phyloP scores from a whole-genome alignment of 108 stramenopile species.

The Aurantiochytrium sp. region DNA sequence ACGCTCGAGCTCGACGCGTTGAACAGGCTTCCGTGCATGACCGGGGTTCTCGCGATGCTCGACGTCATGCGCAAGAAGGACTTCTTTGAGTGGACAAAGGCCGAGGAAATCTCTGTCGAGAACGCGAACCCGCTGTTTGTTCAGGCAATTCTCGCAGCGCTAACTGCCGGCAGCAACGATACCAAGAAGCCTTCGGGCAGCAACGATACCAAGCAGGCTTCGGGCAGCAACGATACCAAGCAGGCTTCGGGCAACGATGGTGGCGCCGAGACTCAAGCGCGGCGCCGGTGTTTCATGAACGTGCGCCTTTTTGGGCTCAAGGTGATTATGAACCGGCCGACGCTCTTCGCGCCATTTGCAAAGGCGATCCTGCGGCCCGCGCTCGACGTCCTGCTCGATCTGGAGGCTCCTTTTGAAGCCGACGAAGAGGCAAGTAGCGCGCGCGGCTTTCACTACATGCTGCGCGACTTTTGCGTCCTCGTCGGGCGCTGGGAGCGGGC shows the following conservation, averaged over 20 bases:
- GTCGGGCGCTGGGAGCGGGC: constrained; percentile 5
- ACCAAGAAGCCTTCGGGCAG: too few species aligned
- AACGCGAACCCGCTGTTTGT: neutral
- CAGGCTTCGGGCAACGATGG: neutral
- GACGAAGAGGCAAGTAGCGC: neutral
- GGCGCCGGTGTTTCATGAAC: neutral
- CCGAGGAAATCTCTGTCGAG: neutral
- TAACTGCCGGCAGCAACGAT: too few species aligned
- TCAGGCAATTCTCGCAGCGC: neutral
- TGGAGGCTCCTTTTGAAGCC: neutral
- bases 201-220: too few species aligned
- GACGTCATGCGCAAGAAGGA: constrained; percentile 19
- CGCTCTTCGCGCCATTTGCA: constrained; percentile 18
- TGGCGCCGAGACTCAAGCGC: neutral
- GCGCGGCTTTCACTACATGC: neutral
- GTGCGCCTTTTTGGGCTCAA: neutral
- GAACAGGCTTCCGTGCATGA: constrained; percentile 5
- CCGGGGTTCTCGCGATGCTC: neutral
- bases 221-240: too few species aligned
- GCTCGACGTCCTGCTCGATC: neutral
- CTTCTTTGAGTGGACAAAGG: neutral
- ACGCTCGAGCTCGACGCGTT: neutral
- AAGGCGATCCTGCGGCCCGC: neutral
- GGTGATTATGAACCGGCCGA: neutral
- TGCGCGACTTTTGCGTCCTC: constrained; percentile 12